Percentiles rank a stretch among this genome's conserved stretches.
These are phyloP conservation scores for peach (Prunus persica) DNA, from an alignment of 306 rosid species.

Conservation along the genomic window Prunus_persica_NCBIv2 NC_034009.1:4073001-4073500, in stretches of 20 bases:
- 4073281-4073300: background rate
- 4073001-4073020: background rate
- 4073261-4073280: background rate
- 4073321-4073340: background rate
- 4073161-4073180: background rate
- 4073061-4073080: background rate
- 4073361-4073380: background rate
- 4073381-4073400: background rate
- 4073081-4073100: background rate
- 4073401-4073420: background rate
- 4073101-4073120: constrained; percentile 15
- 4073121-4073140: background rate
- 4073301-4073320: background rate
- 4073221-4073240: background rate
- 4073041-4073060: background rate
- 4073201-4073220: background rate
- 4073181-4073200: background rate
- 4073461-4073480: no score
- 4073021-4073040: background rate
- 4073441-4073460: no score
- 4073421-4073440: no score
- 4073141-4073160: background rate
- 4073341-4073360: background rate
- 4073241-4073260: background rate
- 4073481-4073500: no score